phyloP scores from a whole-genome alignment of 2,329 filamentous ascomycete species.

The Sclerotinia borealis region DNA sequence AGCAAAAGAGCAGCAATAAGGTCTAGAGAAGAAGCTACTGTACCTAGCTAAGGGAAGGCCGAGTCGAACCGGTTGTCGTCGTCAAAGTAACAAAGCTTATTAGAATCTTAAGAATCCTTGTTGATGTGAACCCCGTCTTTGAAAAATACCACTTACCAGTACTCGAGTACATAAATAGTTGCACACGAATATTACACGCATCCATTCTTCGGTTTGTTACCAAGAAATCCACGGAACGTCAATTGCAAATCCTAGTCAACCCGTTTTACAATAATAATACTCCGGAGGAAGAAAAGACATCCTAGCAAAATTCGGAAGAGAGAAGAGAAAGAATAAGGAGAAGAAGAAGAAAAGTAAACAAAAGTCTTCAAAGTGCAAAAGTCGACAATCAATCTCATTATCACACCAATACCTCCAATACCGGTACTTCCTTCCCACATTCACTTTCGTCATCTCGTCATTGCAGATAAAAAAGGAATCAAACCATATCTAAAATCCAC shows the following conservation, averaged over 20 bases:
- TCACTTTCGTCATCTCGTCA: too few relatives aligned
- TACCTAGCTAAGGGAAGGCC: not conserved
- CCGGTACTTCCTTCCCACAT: not conserved
- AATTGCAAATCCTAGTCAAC: not conserved
- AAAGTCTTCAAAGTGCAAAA: not conserved
- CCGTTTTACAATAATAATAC: not conserved
- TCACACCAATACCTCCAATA: too few relatives aligned
- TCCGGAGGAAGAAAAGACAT: not conserved
- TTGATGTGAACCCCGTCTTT: not conserved
- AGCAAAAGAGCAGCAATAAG: not conserved
- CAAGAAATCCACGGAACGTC: not conserved
- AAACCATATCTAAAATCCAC: not conserved
- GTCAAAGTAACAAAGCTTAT: not conserved
- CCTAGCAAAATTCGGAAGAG: not conserved
- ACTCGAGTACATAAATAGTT: too few relatives aligned
- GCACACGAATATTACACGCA: not conserved
- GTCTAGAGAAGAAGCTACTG: not conserved
- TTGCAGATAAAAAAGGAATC: not conserved
- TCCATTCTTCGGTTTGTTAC: not conserved
- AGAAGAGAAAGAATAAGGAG: not conserved
- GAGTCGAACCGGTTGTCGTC: not conserved
- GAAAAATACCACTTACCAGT: not conserved
- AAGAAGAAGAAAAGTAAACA: not conserved
- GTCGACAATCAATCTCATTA: not conserved
- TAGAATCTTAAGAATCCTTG: not conserved